Evolutionary conservation across 306 rosid species (phyloP), one percentile per base, ranked within the genome.

Genomic region (Lathyrus oleraceus): DNA sequence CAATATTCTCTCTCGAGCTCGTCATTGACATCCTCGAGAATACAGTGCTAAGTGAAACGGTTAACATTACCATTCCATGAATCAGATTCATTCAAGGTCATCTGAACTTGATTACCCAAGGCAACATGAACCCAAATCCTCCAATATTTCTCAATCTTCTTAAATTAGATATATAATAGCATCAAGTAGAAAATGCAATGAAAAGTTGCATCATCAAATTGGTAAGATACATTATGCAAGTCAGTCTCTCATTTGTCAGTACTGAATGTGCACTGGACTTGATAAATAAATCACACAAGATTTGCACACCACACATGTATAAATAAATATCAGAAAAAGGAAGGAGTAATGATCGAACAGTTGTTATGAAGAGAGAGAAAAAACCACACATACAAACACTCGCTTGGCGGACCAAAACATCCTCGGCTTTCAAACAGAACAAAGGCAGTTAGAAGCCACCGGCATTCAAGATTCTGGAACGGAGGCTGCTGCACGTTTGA

Each of bases 401-500:
- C 58, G 47, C 70, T 58, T 28, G 67, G 58, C n/a, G 62, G 48
- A 61, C 69, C 43, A 53, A 72, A 66, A 53, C 30, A 62, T 59
- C 16, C 15, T 32, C 60, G 32, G 35, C 5, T 60, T 30, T 43
- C 40, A 12, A 62, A 64, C 25, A 57, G 28, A 47, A 16, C 6
- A 19, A 73, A 27, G 42, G 69, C 63, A 44, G 71, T 13, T 13
- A 10, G 35, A 64, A 51, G 69, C 70, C 60, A 65, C 45, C 42
- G 8, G 13, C 28, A 42, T 54, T 86, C 81, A 90, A 54, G 83
- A 88, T 74, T 91, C 62, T 57, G 62, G 62, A 80, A 85, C 80
- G 2, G 92, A 49, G 60, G 85, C 56, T 15, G 90, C 85, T 13
- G 91, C 83, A 2, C 89, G 81, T 76, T 85, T 91, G 35, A 88